phyloP scores from a whole-genome alignment of 192 early-diverging fungal species.

The Gamsiella multidivaricata region DNA sequence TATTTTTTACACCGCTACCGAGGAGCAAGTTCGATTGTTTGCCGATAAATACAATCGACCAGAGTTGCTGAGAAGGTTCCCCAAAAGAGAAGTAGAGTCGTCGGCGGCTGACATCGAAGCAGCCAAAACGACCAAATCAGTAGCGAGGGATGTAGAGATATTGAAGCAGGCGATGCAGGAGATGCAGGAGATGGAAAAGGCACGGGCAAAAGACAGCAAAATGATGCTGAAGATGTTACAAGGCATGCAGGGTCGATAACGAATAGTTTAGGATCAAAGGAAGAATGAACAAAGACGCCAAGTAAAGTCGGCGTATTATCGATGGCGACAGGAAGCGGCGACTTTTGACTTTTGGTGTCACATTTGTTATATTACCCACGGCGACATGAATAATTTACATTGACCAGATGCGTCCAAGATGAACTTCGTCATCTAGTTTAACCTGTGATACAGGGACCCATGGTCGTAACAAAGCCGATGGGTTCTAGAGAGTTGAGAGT shows the following conservation, averaged over 20 bases:
- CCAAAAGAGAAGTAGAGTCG: background rate
- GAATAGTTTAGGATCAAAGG: background rate
- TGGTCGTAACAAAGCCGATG: too few relatives aligned
- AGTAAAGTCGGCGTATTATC: background rate
- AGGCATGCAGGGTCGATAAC: background rate
- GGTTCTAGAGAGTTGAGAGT: too few relatives aligned
- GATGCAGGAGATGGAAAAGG: background rate
- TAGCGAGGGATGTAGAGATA: background rate
- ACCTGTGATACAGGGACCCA: too few relatives aligned
- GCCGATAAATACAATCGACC: constrained; percentile 2
- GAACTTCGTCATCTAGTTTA: too few relatives aligned
- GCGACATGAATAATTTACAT: too few relatives aligned
- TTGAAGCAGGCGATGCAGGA: background rate
- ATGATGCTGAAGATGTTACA: background rate
- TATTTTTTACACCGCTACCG: constrained; percentile 20
- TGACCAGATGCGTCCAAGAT: too few relatives aligned
- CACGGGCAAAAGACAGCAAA: background rate
- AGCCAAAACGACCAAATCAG: background rate
- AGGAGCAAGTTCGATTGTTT: constrained; percentile 6
- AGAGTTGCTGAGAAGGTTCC: background rate
- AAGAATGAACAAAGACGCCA: background rate
- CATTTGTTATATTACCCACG: too few relatives aligned
- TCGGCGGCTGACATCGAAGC: background rate
- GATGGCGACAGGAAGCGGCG: background rate
- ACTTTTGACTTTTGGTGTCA: too few relatives aligned